Evolutionary conservation across 306 rosid genomes (phyloP), one percentile per base, ranked within the genome.

Genomic region (Acmispon strigosus): DNA sequence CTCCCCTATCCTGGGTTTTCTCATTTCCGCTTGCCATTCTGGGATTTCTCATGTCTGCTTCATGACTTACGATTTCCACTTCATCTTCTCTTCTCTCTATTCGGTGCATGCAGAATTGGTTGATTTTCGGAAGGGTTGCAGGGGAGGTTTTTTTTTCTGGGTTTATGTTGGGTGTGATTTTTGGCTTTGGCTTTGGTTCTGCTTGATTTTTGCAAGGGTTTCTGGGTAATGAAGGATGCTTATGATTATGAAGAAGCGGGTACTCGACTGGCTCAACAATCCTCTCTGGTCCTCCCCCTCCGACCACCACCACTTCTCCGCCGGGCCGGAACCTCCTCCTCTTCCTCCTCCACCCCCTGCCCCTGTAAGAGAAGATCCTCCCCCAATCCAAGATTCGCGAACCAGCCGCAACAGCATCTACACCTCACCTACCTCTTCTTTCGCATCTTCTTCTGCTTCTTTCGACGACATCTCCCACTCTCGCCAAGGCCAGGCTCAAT

Each of bases 201-300:
- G n/a, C n/a, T n/a, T n/a, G n/a, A n/a, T n/a, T n/a, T n/a, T n/a
- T n/a, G n/a, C n/a, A n/a, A n/a, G n/a, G n/a, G n/a, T n/a, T n/a
- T n/a, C n/a, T n/a, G n/a, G n/a, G n/a, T n/a, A n/a, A n/a, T n/a
- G n/a, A n/a, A n/a, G n/a, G n/a, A n/a, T n/a, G n/a, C n/a, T n/a
- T n/a, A n/a, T n/a, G n/a, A n/a, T 7, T 18, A 3, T 69, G 82
- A 94, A 89, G 89, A 94, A 94, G 82, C 86, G 83, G 1, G 97
- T 94, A 0, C 98, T 97, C 20, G 97, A 94, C 42, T 94, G 98
- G 98, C 92, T 94, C 81, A 94, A 94, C 76, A 94, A 92, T 80
- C 86, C 97, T 45, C 83, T 94, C 45, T 94, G 97, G 98, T n/a
- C n/a, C n/a, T n/a, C n/a, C n/a, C n/a, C n/a, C n/a, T 83, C 89